These are phyloP conservation scores for Heliocybe sulcata DNA, from an alignment of 1,284 basidiomycete species.

Conservation along the genomic window DNA sequence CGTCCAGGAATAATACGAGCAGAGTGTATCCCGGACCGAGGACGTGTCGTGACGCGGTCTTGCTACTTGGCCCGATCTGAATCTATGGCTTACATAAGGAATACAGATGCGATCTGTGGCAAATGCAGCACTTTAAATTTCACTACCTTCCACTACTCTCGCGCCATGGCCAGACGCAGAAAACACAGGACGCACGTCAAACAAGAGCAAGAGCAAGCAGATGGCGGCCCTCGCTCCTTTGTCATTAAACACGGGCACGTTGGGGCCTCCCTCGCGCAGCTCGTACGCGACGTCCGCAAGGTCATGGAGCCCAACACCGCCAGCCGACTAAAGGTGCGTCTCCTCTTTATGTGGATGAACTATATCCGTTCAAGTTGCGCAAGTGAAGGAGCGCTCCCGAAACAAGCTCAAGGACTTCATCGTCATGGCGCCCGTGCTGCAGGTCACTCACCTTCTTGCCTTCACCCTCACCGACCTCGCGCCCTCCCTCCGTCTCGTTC, in stretches of 20 bases:
- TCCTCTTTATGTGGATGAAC: background rate
- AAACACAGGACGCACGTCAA: conserved; percentile 89
- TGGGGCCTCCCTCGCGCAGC: conserved; percentile 78
- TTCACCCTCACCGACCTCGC: conserved; percentile 84
- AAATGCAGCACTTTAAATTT: background rate
- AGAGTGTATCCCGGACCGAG: too few relatives aligned
- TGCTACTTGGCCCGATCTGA: too few relatives aligned
- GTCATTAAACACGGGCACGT: conserved; percentile 96
- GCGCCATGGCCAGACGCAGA: conserved; percentile 65
- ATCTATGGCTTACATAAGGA: too few relatives aligned
- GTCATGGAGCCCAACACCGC: conserved; percentile 99
- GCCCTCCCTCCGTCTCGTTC: conserved; percentile 83
- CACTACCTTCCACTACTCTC: background rate
- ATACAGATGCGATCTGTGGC: too few relatives aligned
- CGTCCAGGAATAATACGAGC: too few relatives aligned
- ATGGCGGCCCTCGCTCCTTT: conserved; percentile 64
- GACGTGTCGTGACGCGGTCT: too few relatives aligned
- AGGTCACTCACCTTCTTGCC: conserved; percentile 91
- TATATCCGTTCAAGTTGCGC: conserved; percentile 9
- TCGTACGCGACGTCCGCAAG: conserved; percentile 89
- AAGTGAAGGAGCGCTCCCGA: conserved; percentile 76
- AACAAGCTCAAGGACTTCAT: conserved; percentile 96
- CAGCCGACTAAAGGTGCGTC: conserved; percentile 72
- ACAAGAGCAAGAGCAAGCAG: conserved; percentile 24
- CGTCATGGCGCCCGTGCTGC: conserved; percentile 85